These are phyloP conservation scores for Zoysia matrella DNA, from an alignment of 202 grass and related monocot genomes.

Conservation along the genomic window DNA sequence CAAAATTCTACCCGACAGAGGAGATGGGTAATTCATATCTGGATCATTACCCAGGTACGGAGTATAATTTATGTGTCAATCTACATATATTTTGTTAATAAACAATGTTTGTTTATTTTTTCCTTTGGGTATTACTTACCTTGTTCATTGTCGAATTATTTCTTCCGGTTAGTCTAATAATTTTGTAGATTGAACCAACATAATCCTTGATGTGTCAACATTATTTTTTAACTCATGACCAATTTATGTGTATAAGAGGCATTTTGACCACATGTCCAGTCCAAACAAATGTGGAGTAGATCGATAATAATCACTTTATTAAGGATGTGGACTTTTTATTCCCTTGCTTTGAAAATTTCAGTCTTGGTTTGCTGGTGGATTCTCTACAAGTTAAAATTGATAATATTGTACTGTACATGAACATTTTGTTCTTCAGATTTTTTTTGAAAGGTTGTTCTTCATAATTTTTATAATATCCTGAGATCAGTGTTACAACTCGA, in stretches of 20 bases:
- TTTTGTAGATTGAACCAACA: background rate
- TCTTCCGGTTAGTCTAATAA: constrained; percentile 14
- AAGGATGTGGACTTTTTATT: constrained; percentile 23
- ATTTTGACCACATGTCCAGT: too few relatives aligned
- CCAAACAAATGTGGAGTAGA: constrained; percentile 16
- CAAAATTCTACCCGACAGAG: constrained; percentile 42
- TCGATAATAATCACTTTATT: constrained; percentile 3
- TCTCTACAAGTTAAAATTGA: too few relatives aligned
- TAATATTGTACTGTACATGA: too few relatives aligned
- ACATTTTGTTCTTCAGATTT: too few relatives aligned
- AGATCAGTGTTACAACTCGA: too few relatives aligned
- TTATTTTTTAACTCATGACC: constrained; percentile 13
- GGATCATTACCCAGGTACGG: constrained; percentile 53
- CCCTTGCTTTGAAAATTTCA: too few relatives aligned
- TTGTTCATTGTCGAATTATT: constrained; percentile 20
- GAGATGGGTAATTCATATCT: constrained; percentile 65
- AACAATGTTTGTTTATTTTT: constrained; percentile 8
- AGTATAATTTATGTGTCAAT: constrained; percentile 44
- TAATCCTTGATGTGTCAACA: background rate
- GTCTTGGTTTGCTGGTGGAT: too few relatives aligned
- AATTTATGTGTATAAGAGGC: background rate
- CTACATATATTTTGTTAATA: constrained; percentile 8
- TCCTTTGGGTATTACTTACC: constrained; percentile 1
- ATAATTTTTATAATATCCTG: too few relatives aligned
- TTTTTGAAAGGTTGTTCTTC: too few relatives aligned